phyloP scores from a whole-genome alignment of 495 filamentous ascomycete species.

The Aspergillus sparsus region DNA sequence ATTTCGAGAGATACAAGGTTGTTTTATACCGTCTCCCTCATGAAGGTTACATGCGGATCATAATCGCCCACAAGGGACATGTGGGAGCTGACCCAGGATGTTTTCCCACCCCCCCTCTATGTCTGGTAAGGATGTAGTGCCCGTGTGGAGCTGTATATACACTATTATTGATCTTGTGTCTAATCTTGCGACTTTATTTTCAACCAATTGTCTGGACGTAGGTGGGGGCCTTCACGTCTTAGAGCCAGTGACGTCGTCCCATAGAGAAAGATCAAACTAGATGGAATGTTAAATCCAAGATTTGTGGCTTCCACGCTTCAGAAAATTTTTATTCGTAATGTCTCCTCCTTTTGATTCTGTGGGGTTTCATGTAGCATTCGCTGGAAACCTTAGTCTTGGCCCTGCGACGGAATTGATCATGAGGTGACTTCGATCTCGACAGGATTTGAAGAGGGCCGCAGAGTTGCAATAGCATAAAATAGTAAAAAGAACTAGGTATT shows the following conservation, averaged over 20 bases:
- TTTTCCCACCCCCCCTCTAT: neutral
- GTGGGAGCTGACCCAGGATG: neutral
- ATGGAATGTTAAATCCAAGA: neutral
- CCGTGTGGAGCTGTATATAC: too few relatives aligned
- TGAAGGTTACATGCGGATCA: neutral
- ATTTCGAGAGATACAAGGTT: neutral
- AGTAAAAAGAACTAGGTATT: neutral
- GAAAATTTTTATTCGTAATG: too few relatives aligned
- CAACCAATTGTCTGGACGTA: neutral
- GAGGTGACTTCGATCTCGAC: neutral
- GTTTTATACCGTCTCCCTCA: neutral
- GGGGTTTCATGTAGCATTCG: neutral
- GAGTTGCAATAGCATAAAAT: neutral
- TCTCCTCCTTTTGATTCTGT: neutral
- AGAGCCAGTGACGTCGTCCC: constrained; percentile 1
- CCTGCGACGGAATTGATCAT: constrained; percentile 3
- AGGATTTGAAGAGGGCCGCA: neutral
- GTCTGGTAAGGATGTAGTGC: too few relatives aligned
- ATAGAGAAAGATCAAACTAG: neutral
- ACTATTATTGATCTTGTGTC: too few relatives aligned
- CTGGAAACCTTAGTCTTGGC: neutral
- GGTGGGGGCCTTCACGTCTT: neutral
- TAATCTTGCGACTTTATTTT: neutral
- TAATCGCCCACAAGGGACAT: neutral
- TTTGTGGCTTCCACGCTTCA: neutral